Percentiles rank a stretch among this genome's conserved stretches.
phyloP scores from a whole-genome alignment of 352 stramenopile species.

The Pythium phragmitis region DNA sequence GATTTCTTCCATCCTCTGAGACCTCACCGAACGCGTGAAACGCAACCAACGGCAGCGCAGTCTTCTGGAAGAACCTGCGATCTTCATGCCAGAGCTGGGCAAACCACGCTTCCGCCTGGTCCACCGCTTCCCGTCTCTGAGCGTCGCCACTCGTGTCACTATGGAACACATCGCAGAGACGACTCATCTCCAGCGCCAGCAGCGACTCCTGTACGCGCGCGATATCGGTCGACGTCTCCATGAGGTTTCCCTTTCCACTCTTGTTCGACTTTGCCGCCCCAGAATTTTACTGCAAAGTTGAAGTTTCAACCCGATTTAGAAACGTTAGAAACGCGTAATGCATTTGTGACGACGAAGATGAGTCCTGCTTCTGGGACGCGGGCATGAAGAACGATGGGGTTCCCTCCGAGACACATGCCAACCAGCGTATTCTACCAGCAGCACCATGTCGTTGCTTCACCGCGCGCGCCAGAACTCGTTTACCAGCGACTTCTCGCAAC shows the following conservation, averaged over 20 bases:
- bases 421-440: neutral
- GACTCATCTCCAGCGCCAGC: slow-evolving; percentile 23
- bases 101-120: slow-evolving; percentile 7
- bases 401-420: neutral
- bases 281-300: neutral
- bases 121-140: slow-evolving; percentile 12
- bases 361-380: slow-evolving; percentile 1
- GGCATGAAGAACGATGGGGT: slow-evolving; percentile 1
- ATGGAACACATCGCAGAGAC: slow-evolving; percentile 15
- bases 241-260: neutral
- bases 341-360: too few relatives aligned
- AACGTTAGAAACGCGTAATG: slow-evolving; percentile 16
- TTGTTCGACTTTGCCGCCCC: neutral
- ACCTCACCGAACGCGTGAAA: slow-evolving; percentile 20
- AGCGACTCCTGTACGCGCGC: slow-evolving; percentile 18
- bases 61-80: slow-evolving; percentile 19
- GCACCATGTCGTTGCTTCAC: slow-evolving; percentile 1
- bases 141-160: neutral
- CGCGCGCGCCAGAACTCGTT: neutral
- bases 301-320: slow-evolving; percentile 16
- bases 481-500: slow-evolving; percentile 15
- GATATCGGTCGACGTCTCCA: neutral
- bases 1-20: neutral
- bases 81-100: slow-evolving; percentile 20
- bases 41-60: slow-evolving; percentile 13